phyloP scores from a whole-genome alignment of 768 basidiomycete species.

The Leucosporidium creatinivorum region DNA sequence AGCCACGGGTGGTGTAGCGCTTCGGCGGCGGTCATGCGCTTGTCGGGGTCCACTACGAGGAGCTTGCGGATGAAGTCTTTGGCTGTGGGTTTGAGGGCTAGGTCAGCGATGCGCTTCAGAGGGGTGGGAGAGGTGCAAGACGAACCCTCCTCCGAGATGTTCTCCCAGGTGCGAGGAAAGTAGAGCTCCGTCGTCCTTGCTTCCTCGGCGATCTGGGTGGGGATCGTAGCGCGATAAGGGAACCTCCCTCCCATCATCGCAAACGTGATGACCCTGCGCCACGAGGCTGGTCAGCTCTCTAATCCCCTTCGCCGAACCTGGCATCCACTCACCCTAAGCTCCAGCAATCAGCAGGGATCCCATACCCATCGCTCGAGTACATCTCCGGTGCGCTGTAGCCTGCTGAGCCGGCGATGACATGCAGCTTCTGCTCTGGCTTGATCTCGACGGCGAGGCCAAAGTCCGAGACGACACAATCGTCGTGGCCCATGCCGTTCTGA shows the following conservation, averaged over 20 bases:
- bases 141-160: slow-evolving; percentile 16
- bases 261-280: slow-evolving; percentile 4
- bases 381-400: slow-evolving; percentile 28
- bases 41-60: slow-evolving; percentile 20
- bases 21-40: slow-evolving; percentile 13
- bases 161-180: slow-evolving; percentile 26
- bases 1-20: slow-evolving; percentile 20
- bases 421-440: slow-evolving; percentile 1
- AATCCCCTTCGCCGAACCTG: background rate
- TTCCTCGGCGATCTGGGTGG: slow-evolving; percentile 23
- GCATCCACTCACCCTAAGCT: slow-evolving; percentile 15
- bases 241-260: slow-evolving; percentile 23
- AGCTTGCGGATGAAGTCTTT: slow-evolving; percentile 26
- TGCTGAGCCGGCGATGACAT: slow-evolving; percentile 19
- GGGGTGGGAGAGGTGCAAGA: no score
- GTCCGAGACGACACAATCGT: slow-evolving; percentile 32
- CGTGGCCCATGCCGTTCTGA: slow-evolving; percentile 21
- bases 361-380: slow-evolving; percentile 14
- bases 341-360: slow-evolving; percentile 28
- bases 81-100: no score
- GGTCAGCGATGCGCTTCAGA: no score
- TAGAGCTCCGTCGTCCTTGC: slow-evolving; percentile 27
- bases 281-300: background rate
- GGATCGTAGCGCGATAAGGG: slow-evolving; percentile 27
- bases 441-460: slow-evolving; percentile 27